These are phyloP conservation scores for Exobasidium rhododendri DNA, from an alignment of 1,284 basidiomycete genomes.

Conservation along the genomic window DNA sequence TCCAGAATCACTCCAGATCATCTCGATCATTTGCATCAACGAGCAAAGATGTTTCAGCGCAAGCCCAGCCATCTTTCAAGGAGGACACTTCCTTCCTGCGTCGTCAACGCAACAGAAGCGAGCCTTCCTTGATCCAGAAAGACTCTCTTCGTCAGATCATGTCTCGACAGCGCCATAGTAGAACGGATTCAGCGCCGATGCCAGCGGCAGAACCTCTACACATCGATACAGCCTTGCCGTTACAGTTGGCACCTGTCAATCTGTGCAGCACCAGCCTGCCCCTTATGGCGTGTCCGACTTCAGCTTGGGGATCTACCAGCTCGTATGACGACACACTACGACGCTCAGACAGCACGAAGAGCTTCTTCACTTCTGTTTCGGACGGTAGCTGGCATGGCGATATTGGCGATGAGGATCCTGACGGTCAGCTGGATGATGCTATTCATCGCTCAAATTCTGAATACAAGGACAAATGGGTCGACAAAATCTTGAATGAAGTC, in stretches of 20 bases:
- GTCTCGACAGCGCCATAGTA: not conserved
- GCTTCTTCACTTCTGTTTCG: conserved; percentile 10
- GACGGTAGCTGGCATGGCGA: conserved; percentile 47
- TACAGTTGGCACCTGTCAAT: conserved; percentile 10
- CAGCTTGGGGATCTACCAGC: conserved; percentile 1
- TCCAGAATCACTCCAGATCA: too few relatives aligned
- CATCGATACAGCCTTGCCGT: conserved; percentile 15
- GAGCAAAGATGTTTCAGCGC: too few relatives aligned
- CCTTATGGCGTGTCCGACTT: conserved; percentile 8
- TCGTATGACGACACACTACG: conserved; percentile 4
- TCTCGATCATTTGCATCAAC: too few relatives aligned
- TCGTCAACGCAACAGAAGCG: not conserved
- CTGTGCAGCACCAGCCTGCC: not conserved
- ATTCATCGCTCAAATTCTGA: conserved; percentile 26
- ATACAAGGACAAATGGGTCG: not conserved
- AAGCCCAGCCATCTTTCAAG: not conserved
- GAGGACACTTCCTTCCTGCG: not conserved
- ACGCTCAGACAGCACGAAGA: conserved; percentile 1
- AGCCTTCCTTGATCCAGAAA: not conserved
- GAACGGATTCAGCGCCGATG: not conserved
- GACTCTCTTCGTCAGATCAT: not conserved
- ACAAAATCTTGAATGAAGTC: not conserved
- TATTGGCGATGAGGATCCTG: conserved; percentile 39
- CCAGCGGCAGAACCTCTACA: conserved; percentile 7
- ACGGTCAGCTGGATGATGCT: conserved; percentile 39